Conservation (phyloP, 805 yeast genomes). For the Metschnikowia gelsemii region DNA sequence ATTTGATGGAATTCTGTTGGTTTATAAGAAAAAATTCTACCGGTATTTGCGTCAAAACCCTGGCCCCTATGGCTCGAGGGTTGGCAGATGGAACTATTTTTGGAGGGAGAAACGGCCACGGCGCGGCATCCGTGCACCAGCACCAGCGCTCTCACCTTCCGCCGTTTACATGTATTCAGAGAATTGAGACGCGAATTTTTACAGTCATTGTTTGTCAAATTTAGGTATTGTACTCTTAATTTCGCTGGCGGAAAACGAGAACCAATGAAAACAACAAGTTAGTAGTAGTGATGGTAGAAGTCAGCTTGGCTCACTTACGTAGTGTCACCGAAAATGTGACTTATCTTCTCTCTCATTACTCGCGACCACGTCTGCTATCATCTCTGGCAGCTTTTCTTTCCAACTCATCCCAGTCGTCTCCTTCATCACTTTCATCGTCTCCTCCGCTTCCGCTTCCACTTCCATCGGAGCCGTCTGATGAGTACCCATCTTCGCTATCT, state of each 20-base stretch:
- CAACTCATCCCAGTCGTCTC: conserved; percentile 62
- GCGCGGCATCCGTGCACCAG: conserved; percentile 6
- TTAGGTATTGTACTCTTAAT: too few species aligned
- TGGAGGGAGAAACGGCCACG: conserved; percentile 2
- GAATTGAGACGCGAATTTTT: too few species aligned
- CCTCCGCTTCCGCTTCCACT: conserved; percentile 30
- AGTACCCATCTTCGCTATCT: conserved; percentile 39
- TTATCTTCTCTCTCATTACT: too few species aligned
- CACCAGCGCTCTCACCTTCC: too few species aligned
- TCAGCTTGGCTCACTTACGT: too few species aligned
- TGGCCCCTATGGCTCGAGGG: background rate
- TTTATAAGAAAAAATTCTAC: background rate
- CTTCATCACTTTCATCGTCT: conserved; percentile 34
- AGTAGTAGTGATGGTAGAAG: too few species aligned
- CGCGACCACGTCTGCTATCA: conserved; percentile 31
- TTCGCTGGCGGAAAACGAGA: too few species aligned
- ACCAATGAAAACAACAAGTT: too few species aligned
- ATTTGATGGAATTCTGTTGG: too few species aligned
- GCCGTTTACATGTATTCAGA: too few species aligned
- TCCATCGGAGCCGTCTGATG: conserved; percentile 34
- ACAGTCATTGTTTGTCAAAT: too few species aligned
- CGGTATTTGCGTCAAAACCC: background rate
- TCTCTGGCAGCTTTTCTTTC: conserved; percentile 56
- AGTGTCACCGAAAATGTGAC: too few species aligned
- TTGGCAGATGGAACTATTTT: background rate